Evolutionary conservation across 805 yeast genomes (phyloP).

Genomic region (Spathaspora girioi): DNA sequence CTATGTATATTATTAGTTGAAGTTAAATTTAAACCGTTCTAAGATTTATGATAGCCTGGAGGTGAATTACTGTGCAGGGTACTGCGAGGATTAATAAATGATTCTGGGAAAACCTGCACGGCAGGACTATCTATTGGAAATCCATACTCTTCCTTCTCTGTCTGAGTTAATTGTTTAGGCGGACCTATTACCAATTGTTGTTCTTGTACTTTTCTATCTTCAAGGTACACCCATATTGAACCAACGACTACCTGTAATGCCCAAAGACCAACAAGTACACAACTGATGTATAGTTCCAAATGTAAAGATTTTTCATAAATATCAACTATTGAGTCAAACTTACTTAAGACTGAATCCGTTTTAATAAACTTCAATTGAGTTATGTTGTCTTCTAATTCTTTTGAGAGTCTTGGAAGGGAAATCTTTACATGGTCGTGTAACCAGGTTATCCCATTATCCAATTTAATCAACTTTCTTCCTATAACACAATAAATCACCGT

Average conservation of each 20-base stretch:
- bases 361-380: slow-evolving; percentile 5
- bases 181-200: slow-evolving; percentile 8
- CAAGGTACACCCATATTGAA: neutral
- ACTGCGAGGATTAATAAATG: neutral
- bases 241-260: slow-evolving; percentile 41
- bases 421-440: slow-evolving; percentile 59
- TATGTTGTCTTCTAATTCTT: slow-evolving; percentile 6
- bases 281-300: slow-evolving; percentile 46
- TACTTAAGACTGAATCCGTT: slow-evolving; percentile 10
- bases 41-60: neutral
- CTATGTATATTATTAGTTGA: neutral
- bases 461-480: slow-evolving; percentile 62
- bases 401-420: slow-evolving; percentile 47
- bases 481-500: slow-evolving; percentile 76
- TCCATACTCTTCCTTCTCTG: slow-evolving; percentile 22
- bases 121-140: slow-evolving; percentile 14
- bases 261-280: slow-evolving; percentile 48
- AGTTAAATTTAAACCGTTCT: neutral
- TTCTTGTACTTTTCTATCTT: neutral
- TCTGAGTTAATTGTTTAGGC: slow-evolving; percentile 24
- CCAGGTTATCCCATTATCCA: slow-evolving; percentile 80
- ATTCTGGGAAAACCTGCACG: neutral
- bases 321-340: slow-evolving; percentile 21
- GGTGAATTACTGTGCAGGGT: neutral
- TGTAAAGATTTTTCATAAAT: slow-evolving; percentile 33